Evolutionary conservation across 306 rosid genomes (phyloP).

Genomic region (Sicyos edulis): DNA sequence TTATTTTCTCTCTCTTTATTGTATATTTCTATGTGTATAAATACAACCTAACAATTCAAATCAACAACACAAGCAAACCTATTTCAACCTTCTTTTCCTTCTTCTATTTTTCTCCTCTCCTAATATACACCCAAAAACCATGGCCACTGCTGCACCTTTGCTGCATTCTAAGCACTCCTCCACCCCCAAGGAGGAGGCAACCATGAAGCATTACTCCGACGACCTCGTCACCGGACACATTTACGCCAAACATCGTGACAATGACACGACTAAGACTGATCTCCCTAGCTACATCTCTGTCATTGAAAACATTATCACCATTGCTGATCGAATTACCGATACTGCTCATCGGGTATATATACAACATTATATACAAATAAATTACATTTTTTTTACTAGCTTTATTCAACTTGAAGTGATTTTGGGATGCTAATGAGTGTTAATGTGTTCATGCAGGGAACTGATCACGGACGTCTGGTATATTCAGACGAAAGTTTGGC

Average conservation of each 20-base stretch:
- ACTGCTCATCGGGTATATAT: slow-evolving; percentile 1
- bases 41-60: background rate
- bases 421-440: background rate
- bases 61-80: background rate
- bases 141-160: slow-evolving; percentile 13
- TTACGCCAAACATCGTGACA: slow-evolving; percentile 8
- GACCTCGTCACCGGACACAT: background rate
- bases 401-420: background rate
- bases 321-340: slow-evolving; percentile 1
- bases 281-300: background rate
- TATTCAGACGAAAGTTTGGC: background rate
- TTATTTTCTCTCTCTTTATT: background rate
- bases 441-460: background rate
- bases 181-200: background rate
- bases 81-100: background rate
- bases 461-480: background rate
- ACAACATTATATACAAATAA: background rate
- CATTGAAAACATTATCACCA: background rate
- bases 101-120: background rate
- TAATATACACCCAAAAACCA: background rate
- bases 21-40: background rate
- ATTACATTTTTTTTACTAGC: background rate
- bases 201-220: background rate
- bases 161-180: background rate
- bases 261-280: background rate